Evolutionary conservation across 106 monocot species (phyloP).

Genomic region (Amphibolis antarctica): DNA sequence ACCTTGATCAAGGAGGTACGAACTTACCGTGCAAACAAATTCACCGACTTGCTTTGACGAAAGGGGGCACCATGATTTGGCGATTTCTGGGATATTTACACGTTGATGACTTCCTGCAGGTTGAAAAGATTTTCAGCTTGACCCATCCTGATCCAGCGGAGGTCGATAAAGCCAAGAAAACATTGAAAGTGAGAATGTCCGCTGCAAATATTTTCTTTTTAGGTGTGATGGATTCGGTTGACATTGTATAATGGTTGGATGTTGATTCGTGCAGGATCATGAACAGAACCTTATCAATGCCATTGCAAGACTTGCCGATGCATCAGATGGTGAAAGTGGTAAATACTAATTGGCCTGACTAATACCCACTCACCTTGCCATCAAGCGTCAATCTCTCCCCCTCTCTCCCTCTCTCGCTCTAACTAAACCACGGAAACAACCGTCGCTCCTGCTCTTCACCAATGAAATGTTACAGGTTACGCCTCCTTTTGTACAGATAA

Average conservation of each 20-base stretch:
- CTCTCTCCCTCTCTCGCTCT: too few species aligned
- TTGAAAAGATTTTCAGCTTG: constrained; percentile 53
- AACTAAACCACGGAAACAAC: too few species aligned
- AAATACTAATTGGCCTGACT: constrained; percentile 17
- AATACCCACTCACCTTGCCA: too few species aligned
- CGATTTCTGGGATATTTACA: too few species aligned
- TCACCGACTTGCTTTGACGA: too few species aligned
- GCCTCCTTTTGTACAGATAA: too few species aligned
- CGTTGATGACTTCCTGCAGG: constrained; percentile 24
- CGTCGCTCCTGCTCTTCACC: too few species aligned
- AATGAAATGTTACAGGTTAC: neutral
- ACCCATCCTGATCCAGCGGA: constrained; percentile 44
- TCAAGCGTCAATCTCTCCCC: too few species aligned
- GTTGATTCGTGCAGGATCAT: constrained; percentile 46
- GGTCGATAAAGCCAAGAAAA: constrained; percentile 61
- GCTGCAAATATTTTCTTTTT: neutral
- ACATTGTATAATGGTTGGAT: too few species aligned
- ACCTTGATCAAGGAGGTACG: constrained; percentile 58
- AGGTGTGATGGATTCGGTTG: neutral
- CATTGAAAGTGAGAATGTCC: constrained; percentile 38
- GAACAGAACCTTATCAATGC: constrained; percentile 60
- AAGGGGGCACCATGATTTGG: too few species aligned
- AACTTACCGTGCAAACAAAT: too few species aligned
- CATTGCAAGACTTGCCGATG: constrained; percentile 59
- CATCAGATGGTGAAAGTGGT: constrained; percentile 78